Evolutionary conservation across 345 rosid genomes (phyloP), one percentile per base, ranked within the genome.

Genomic region (Camelina hispida): DNA sequence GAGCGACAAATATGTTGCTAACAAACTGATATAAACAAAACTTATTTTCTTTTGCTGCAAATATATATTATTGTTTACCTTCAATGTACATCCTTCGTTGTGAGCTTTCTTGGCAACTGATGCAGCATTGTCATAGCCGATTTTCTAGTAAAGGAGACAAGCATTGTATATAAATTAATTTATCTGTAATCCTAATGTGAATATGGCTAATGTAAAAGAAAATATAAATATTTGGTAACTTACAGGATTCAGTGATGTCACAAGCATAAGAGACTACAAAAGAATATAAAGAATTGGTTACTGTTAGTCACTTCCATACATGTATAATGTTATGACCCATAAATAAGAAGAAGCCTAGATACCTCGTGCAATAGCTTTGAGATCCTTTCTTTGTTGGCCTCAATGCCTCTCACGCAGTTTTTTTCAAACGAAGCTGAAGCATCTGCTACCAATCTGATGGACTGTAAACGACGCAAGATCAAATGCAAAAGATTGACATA

Each of bases 51-150:
- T 35, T 46, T 34, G 67, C 28, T 10, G 6, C 32, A 72, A 16
- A 51, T 50, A 14, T 48, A n/a, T 32, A 75, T 0, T 42, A 2
- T 53, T 54, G 34, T 30, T 80, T 65, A 89, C 98, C 98, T 94
- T 94, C 77, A 91, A 72, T 54, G 96, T 91, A 46, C 78, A 71
- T 68, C 97, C 98, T 78, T 91, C 98, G 78, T 88, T 91, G 79
- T 94, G 97, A 60, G 98, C 97, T 79, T 81, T 86, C 90, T 94
- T 94, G 63, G 97, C 98, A 82, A 91, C 95, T 53, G 95, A 89
- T 4, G 98, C 98, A 56, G 97, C 97, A 63, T 89, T 89, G 83
- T 91, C 98, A 66, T 89, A 91, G 25, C 97, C 97, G 65, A 89
- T 88, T 94, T 94, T 89, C 98, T 94, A 75, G n/a, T 83, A 58